Base-by-base conservation (phyloP, 495 filamentous ascomycete genomes). In the Penicillium cosmopolitanum region DNA sequence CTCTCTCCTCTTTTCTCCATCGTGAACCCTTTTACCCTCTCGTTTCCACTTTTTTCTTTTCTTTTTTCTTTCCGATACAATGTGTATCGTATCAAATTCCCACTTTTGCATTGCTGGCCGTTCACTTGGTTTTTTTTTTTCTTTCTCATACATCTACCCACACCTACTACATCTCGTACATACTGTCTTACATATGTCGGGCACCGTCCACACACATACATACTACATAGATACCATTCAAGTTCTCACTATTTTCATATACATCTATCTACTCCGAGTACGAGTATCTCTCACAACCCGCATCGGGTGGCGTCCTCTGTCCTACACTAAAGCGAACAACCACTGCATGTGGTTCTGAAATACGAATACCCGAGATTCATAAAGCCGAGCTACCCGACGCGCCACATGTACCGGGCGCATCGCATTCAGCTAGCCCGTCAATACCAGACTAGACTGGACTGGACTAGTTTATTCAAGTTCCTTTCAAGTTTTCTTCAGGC, bases 71-170 rank as follows among this genome's bases (percentile, higher is more conserved):
- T 51, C 25, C 16, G 12, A n/a, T 43, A 13, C 10, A 6, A 10
- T 13, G 9, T 9, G 34, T 36, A 21, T 46, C 28, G 34, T 36
- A 21, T 46, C 28, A 0, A 8, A 46, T 48, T 48, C 46, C 19
- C 23, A 44, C 50, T 34, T 11, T 16, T 57, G 55, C 55, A 57
- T 57, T 43, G 55, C 48, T 18, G 15, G 46, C 55, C 46, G 18
- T n/a, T 28, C 46, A 48, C 23, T 50, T 18, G 42, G n/a, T 40
- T 38, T 35, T 4, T 56, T 38, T 16, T 23, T 56, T 38, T 16
- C 35, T 42, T 57, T 50, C 50, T 6, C 18, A 16, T 46, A 16
- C 8, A 9, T 4, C 23, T 21, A 18, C 43, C 16, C n/a, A 46
- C 43, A 46, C 23, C 23, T 4, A 23, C 23, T n/a, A 46, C 16